Base-by-base conservation (phyloP, 2,329 filamentous ascomycete species). In the Dothistroma pini region DNA sequence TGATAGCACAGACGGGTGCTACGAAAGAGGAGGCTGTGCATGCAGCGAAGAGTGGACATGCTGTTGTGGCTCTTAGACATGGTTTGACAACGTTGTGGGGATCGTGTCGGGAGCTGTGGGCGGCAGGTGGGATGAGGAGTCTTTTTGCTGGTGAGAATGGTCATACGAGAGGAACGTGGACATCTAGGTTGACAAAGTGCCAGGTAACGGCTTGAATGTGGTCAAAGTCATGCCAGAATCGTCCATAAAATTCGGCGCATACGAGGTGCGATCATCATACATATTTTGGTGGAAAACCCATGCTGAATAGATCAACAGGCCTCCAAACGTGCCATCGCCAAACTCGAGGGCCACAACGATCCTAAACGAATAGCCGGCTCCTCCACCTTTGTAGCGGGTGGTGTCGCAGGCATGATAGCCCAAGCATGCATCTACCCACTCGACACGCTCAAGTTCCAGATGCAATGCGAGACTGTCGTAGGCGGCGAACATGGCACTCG, bases 151-250 rank as follows among this genome's bases (percentile, higher is more conserved):
- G 92, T 96, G 78, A 75, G 87, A 63, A 25, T 49, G 11, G 35
- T n/a, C 32, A 3, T 29, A 35, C n/a, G 7, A 21, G 4, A 38
- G 44, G 32, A 6, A n/a, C 29, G 38, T 14, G 38, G 11, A n/a
- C n/a, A 12, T 21, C 22, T 22, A 31, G 38, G 51, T 57, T 64
- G 51, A 59, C 31, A 31, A 16, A 14, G 19, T 22, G 41, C 8
- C 69, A 96, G 93, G 95, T 41, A 99, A 99, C 72, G 95, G 95
- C 3, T 81, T 99, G 68, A 99, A 99, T 69, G 92, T 99, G 2
- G 77, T 97, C 71, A 99, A 99, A 76, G 95, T 99, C 63, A 96
- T 97, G 91, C 95, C 95, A 0, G 95, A 99, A 78, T 97, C 93
- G 31, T 93, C 95, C 29, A 96, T 99, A 74, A 96, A 97, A 77